Percentiles rank a stretch among this genome's conserved stretches.
Evolutionary conservation across 164 flowering plant species (phyloP).

Genomic region (Protea cynaroides): DNA sequence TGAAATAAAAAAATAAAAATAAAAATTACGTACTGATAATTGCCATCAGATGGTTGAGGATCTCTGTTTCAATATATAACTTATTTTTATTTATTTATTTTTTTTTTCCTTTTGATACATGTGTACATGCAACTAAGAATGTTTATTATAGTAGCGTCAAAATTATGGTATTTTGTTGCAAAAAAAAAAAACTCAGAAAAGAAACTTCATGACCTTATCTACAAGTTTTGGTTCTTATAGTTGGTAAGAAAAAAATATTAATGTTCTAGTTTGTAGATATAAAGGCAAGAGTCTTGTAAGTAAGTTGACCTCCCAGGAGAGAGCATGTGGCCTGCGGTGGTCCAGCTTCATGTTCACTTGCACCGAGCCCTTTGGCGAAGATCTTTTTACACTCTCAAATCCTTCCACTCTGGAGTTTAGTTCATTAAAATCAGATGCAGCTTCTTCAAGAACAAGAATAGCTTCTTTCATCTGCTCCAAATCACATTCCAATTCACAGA

Average conservation of each 20-base stretch:
- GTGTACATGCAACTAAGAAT: too few species aligned
- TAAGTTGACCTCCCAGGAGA: conserved; percentile 90
- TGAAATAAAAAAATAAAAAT: too few species aligned
- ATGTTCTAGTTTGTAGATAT: too few species aligned
- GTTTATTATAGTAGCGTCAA: too few species aligned
- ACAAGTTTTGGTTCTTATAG: background rate
- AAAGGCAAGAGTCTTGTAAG: conserved; percentile 1
- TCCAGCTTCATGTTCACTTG: conserved; percentile 52
- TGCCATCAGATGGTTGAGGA: too few species aligned
- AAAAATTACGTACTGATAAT: too few species aligned
- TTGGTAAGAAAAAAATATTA: background rate
- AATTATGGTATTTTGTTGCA: too few species aligned
- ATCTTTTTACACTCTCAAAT: conserved; percentile 60
- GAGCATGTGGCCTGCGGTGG: conserved; percentile 90
- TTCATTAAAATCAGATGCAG: conserved; percentile 79
- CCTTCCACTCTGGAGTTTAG: conserved; percentile 64
- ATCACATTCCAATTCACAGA: conserved; percentile 94
- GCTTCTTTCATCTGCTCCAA: conserved; percentile 89
- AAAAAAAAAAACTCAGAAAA: too few species aligned
- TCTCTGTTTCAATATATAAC: too few species aligned
- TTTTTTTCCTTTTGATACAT: too few species aligned
- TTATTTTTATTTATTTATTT: too few species aligned
- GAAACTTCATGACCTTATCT: too few species aligned
- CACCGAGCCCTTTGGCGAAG: conserved; percentile 41
- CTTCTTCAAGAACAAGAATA: conserved; percentile 91